These are phyloP conservation scores for Botrytis squamosa DNA, from an alignment of 2,329 filamentous ascomycete genomes.

Conservation along the genomic window DNA sequence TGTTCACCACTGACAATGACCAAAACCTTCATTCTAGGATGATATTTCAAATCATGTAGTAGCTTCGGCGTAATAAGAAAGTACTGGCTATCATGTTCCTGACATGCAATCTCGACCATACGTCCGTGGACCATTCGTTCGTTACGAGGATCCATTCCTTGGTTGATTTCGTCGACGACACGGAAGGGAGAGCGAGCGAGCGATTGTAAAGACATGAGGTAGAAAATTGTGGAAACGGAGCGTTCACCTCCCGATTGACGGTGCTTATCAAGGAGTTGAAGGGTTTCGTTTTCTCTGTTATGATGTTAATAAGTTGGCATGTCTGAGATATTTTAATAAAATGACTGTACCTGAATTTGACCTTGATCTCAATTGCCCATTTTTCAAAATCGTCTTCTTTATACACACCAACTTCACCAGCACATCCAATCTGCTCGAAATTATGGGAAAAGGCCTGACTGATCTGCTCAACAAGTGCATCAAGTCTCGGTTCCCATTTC, in stretches of 20 bases:
- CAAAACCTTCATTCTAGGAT: slow-evolving; percentile 86
- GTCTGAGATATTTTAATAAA: not conserved
- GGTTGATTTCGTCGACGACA: slow-evolving; percentile 98
- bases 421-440: slow-evolving; percentile 90
- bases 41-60: slow-evolving; percentile 79
- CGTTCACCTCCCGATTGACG: slow-evolving; percentile 95
- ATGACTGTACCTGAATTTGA: slow-evolving; percentile 78
- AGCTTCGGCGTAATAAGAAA: slow-evolving; percentile 98
- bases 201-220: slow-evolving; percentile 94
- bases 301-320: slow-evolving; percentile 22
- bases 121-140: slow-evolving; percentile 97
- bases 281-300: slow-evolving; percentile 69
- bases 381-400: slow-evolving; percentile 92
- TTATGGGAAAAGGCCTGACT: slow-evolving; percentile 90
- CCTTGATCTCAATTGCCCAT: slow-evolving; percentile 91
- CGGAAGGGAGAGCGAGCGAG: slow-evolving; percentile 94
- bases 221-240: slow-evolving; percentile 96
- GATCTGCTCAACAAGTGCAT: slow-evolving; percentile 74
- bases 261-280: slow-evolving; percentile 84
- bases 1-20: slow-evolving; percentile 89
- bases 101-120: slow-evolving; percentile 96
- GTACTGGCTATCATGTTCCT: slow-evolving; percentile 77
- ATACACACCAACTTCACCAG: slow-evolving; percentile 82
- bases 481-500: slow-evolving; percentile 81
- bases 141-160: slow-evolving; percentile 98